phyloP scores from a whole-genome alignment of 1,284 basidiomycete species.

The Pascua guehoae region DNA sequence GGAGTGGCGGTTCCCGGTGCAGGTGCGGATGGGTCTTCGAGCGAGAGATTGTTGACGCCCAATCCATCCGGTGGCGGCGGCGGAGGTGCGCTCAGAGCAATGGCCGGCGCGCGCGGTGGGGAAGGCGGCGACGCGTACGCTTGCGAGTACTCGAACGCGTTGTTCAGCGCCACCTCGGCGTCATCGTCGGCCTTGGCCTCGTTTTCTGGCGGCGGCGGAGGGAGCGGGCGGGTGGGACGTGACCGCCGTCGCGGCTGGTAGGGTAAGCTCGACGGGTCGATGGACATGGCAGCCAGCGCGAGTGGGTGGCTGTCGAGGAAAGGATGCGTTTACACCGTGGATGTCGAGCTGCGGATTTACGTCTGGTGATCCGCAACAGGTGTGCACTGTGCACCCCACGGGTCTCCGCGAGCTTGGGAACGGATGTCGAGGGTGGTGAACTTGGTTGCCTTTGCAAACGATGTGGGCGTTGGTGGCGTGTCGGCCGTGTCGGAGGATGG shows the following conservation, averaged over 20 bases:
- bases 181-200: slow-evolving; percentile 7
- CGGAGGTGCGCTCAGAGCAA: slow-evolving; percentile 7
- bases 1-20: no score
- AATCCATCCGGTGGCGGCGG: not conserved
- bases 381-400: no score
- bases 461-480: no score
- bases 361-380: no score
- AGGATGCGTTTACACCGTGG: no score
- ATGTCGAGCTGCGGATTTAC: no score
- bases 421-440: no score
- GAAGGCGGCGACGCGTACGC: slow-evolving; percentile 37
- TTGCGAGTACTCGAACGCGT: slow-evolving; percentile 29
- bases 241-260: slow-evolving; percentile 30
- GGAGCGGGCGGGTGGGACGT: slow-evolving; percentile 29
- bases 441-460: no score
- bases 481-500: no score
- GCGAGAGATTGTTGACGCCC: not conserved
- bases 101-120: slow-evolving; percentile 22
- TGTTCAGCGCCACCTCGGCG: slow-evolving; percentile 17
- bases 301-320: no score
- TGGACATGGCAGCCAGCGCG: not conserved
- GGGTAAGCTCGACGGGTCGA: slow-evolving; percentile 15
- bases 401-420: no score
- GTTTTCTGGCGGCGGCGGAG: slow-evolving; percentile 28
- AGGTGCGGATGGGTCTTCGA: not conserved